Conservation (phyloP, 805 yeast genomes). For the Starmera amethionina region DNA sequence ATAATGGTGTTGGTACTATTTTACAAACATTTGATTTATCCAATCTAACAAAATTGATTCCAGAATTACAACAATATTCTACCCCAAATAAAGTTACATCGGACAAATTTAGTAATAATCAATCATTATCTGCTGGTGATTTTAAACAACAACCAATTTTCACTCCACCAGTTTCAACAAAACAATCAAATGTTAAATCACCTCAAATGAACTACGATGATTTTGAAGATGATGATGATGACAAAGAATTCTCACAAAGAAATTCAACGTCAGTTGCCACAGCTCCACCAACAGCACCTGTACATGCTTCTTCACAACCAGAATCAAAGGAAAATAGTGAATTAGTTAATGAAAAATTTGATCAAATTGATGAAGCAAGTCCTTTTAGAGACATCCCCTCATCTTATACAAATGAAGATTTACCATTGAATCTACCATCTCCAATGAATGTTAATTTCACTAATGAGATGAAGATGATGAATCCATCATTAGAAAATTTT, state of each 20-base stretch:
- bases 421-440: slow-evolving; percentile 20
- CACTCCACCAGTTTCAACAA: slow-evolving; percentile 17
- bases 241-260: no score
- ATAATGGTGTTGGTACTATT: slow-evolving; percentile 48
- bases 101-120: slow-evolving; percentile 13
- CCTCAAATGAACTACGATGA: slow-evolving; percentile 21
- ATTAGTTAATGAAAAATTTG: not conserved
- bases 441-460: slow-evolving; percentile 6
- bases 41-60: slow-evolving; percentile 23
- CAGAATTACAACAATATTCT: slow-evolving; percentile 26
- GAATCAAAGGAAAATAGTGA: not conserved
- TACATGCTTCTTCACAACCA: slow-evolving; percentile 3
- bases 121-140: not conserved
- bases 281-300: slow-evolving; percentile 1
- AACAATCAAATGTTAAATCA: slow-evolving; percentile 1
- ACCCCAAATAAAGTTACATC: slow-evolving; percentile 21
- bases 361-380: not conserved
- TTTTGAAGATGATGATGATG: not conserved
- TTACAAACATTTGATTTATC: slow-evolving; percentile 54
- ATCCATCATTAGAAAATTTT: not conserved
- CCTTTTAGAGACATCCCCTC: not conserved
- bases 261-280: slow-evolving; percentile 1
- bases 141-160: slow-evolving; percentile 13
- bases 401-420: slow-evolving; percentile 13
- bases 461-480: not conserved